Base-by-base conservation (phyloP, 1,284 basidiomycete genomes). In the Cystobasidium slooffiae region DNA sequence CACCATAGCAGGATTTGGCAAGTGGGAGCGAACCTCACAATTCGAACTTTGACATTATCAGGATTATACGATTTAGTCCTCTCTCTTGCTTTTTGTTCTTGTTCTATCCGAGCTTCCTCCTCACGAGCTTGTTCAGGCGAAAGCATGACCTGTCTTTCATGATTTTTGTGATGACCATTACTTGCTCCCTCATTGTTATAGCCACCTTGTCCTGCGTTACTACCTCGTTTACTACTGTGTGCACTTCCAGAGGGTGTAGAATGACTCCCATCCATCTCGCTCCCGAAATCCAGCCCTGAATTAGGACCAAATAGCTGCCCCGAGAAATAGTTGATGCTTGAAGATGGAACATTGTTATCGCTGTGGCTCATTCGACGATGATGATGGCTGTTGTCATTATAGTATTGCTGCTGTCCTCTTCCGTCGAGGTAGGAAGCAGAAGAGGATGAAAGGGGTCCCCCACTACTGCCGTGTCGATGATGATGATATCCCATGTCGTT, bases 1-100 rank as follows among this genome's bases (percentile, higher is more conserved):
- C n/a, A 3, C 9, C 3, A 61, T 31, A 31, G 16, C n/a, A 59
- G 39, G 56, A 37, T 22, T 14, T 9, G 12, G 7, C 18, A 47
- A 18, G 12, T 49, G 2, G 24, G 24, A 56, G n/a, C 3, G 9
- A 20, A 68, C 66, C 66, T 68, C 22, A 68, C 66, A 31, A 68
- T 68, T 12, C 66, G 37, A 43, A 68, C 53, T 44, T 49, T 68
- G 52, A 68, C 41, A 18, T 68, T 68, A 59, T 68, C 66, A 39
- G 66, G 66, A 51, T 68, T 68, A 55, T 68, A 68, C 3, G 66
- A 56, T 44, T 46, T 68, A 44, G 12, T 46, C 22, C 53, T 41
- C 22, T 68, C 37, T 47, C 44, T 55, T 18, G 66, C 66, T 47
- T 58, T 68, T 37, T 41, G 37, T 43, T 68, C 66, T 18, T 56